phyloP scores from a whole-genome alignment of 345 rosid genomes.

The Acer saccharum region DNA sequence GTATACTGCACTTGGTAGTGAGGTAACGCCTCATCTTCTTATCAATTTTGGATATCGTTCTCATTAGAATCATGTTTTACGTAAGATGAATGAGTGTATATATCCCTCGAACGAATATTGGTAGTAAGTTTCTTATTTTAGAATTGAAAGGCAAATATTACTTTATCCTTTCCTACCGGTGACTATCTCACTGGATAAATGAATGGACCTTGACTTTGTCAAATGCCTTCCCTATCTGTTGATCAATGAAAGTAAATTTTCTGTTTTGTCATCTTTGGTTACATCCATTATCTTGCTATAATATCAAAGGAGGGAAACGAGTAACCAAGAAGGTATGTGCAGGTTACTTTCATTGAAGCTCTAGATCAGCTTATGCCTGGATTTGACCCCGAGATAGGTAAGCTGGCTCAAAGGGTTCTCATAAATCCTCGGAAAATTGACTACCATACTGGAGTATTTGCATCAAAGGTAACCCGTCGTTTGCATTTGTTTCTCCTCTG shows the following conservation, averaged over 20 bases:
- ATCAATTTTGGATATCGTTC: background rate
- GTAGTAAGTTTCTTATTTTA: background rate
- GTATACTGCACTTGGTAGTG: slow-evolving; percentile 99
- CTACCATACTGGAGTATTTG: slow-evolving; percentile 94
- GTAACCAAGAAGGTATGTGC: slow-evolving; percentile 25
- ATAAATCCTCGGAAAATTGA: slow-evolving; percentile 95
- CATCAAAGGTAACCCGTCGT: slow-evolving; percentile 65
- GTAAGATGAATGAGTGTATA: background rate
- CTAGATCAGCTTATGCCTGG: slow-evolving; percentile 99
- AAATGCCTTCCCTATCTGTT: background rate
- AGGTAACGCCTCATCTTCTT: slow-evolving; percentile 49
- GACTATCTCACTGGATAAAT: background rate
- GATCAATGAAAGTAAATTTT: background rate
- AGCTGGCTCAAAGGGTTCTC: slow-evolving; percentile 92
- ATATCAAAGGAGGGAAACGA: slow-evolving; percentile 7
- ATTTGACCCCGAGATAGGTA: slow-evolving; percentile 98
- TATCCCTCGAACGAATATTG: background rate
- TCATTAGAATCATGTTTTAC: background rate
- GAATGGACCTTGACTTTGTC: slow-evolving; percentile 5
- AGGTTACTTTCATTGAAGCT: slow-evolving; percentile 98
- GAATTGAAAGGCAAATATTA: background rate
- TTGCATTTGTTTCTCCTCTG: slow-evolving; percentile 1
- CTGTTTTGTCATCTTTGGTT: slow-evolving; percentile 6
- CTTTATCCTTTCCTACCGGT: background rate
- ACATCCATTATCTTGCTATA: background rate